Percentiles rank a stretch among this genome's conserved stretches.
Evolutionary conservation across 306 rosid species (phyloP).

Genomic region (Inga leiocalycina): DNA sequence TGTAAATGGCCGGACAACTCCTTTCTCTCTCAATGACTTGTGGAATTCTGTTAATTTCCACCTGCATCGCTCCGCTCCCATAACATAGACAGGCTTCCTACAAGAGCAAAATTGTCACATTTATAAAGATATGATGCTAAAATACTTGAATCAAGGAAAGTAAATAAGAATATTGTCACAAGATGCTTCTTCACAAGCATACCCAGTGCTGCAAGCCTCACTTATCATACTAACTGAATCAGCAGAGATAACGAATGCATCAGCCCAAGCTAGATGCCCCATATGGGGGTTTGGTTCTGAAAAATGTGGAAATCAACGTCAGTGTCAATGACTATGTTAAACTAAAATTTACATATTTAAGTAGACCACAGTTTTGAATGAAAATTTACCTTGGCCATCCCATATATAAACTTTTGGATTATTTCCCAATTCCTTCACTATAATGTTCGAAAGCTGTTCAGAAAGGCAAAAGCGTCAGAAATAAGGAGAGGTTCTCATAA

Average conservation of each 20-base stretch:
- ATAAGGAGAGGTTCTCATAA: background rate
- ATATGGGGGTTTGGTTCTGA: slow-evolving; percentile 81
- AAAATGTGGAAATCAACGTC: slow-evolving; percentile 19
- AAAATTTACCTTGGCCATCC: slow-evolving; percentile 73
- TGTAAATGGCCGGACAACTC: slow-evolving; percentile 82
- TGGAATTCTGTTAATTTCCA: slow-evolving; percentile 91
- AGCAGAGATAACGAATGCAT: slow-evolving; percentile 90
- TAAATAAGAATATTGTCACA: slow-evolving; percentile 4
- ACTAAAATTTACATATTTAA: slow-evolving; percentile 16
- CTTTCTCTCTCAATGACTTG: slow-evolving; percentile 69
- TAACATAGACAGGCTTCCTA: slow-evolving; percentile 89
- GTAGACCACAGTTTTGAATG: slow-evolving; percentile 22
- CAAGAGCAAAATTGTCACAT: slow-evolving; percentile 17
- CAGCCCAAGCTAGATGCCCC: slow-evolving; percentile 98
- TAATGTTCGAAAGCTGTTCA: slow-evolving; percentile 62
- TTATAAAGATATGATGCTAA: background rate
- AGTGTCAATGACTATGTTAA: slow-evolving; percentile 13
- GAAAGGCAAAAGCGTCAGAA: slow-evolving; percentile 19
- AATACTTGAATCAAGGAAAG: slow-evolving; percentile 16
- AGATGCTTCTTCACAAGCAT: slow-evolving; percentile 39
- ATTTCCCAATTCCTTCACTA: slow-evolving; percentile 72
- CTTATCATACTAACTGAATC: slow-evolving; percentile 93
- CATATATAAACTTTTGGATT: slow-evolving; percentile 86
- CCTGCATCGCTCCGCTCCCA: slow-evolving; percentile 80
- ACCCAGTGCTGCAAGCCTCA: slow-evolving; percentile 99